Percentiles rank a stretch among this genome's conserved stretches.
phyloP scores from a whole-genome alignment of 352 stramenopile species.

The Phytophthora capsici region DNA sequence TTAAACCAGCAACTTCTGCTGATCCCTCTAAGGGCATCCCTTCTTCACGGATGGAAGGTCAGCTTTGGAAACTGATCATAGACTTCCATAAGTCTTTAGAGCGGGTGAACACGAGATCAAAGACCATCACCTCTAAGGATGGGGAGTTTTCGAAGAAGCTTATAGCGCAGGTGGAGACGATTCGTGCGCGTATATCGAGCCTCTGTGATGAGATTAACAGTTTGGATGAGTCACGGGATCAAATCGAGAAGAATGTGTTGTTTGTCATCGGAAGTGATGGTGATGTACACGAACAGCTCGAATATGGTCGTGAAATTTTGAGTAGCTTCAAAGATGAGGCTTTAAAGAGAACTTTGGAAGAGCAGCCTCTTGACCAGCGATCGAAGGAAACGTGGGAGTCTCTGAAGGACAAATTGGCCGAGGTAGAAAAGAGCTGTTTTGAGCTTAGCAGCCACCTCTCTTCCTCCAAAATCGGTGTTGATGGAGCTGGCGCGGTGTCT shows the following conservation, averaged over 20 bases:
- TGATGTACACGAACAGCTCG: slow-evolving; percentile 78
- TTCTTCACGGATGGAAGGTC: slow-evolving; percentile 56
- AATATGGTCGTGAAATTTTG: slow-evolving; percentile 76
- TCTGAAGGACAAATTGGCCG: slow-evolving; percentile 54
- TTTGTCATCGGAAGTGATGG: slow-evolving; percentile 82
- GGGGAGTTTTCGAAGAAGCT: slow-evolving; percentile 36
- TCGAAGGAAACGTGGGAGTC: slow-evolving; percentile 61
- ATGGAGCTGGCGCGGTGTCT: slow-evolving; percentile 29
- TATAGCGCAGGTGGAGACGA: slow-evolving; percentile 34
- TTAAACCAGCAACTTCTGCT: slow-evolving; percentile 1
- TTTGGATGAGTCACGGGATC: slow-evolving; percentile 62
- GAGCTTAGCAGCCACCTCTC: slow-evolving; percentile 60
- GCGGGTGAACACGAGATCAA: slow-evolving; percentile 51
- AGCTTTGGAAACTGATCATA: slow-evolving; percentile 76
- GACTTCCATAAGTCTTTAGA: slow-evolving; percentile 72
- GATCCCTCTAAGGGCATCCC: slow-evolving; percentile 30
- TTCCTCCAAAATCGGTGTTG: slow-evolving; percentile 38
- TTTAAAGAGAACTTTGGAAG: slow-evolving; percentile 66
- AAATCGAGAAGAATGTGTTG: slow-evolving; percentile 73
- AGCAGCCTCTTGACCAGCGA: slow-evolving; percentile 72
- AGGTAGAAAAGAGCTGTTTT: slow-evolving; percentile 58
- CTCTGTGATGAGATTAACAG: slow-evolving; percentile 62
- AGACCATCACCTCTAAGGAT: slow-evolving; percentile 49
- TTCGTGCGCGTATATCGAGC: slow-evolving; percentile 45
- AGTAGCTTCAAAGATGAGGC: slow-evolving; percentile 69